A percentile compares a stretch with the other conserved stretches of the same genome.
Conservation (phyloP, 2,329 filamentous ascomycete genomes). For the Colletotrichum liaoningense region DNA sequence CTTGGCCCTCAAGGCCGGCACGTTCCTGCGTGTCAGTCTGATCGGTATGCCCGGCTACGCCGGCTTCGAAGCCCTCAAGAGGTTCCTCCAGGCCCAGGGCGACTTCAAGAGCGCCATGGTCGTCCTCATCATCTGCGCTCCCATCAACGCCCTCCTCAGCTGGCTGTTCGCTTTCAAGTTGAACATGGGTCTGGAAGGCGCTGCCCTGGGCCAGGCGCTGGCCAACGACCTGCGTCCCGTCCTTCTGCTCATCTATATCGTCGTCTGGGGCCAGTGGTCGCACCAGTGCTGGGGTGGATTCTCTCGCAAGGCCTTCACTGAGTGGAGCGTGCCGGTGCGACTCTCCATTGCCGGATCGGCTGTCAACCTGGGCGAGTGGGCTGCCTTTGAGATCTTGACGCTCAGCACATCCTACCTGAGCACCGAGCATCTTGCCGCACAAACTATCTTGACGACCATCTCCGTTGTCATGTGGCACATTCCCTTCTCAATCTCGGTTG, state of each 20-base stretch:
- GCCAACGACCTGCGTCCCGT: slow-evolving; percentile 61
- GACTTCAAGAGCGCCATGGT: slow-evolving; percentile 61
- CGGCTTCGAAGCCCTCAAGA: slow-evolving; percentile 64
- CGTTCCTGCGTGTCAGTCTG: slow-evolving; percentile 60
- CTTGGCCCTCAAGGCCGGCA: slow-evolving; percentile 60
- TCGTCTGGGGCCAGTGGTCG: slow-evolving; percentile 53
- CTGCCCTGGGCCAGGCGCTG: slow-evolving; percentile 60
- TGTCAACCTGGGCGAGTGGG: slow-evolving; percentile 56
- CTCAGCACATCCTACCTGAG: slow-evolving; percentile 57
- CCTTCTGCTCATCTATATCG: slow-evolving; percentile 58
- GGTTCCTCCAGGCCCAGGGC: slow-evolving; percentile 66
- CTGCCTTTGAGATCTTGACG: slow-evolving; percentile 55
- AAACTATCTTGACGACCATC: slow-evolving; percentile 53
- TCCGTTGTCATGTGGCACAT: slow-evolving; percentile 56
- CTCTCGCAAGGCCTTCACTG: slow-evolving; percentile 46
- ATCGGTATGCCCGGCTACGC: slow-evolving; percentile 64
- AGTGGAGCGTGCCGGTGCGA: slow-evolving; percentile 54
- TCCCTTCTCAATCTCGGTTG: slow-evolving; percentile 55
- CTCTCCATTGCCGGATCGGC: slow-evolving; percentile 52
- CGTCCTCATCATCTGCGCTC: slow-evolving; percentile 58
- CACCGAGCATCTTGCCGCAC: slow-evolving; percentile 54
- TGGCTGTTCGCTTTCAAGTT: slow-evolving; percentile 58
- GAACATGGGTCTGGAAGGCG: slow-evolving; percentile 60
- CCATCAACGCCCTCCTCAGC: slow-evolving; percentile 59
- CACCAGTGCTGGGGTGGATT: slow-evolving; percentile 58